A percentile compares a stretch with the other conserved stretches of the same genome.
Conservation (phyloP, 805 yeast species). For the Hanseniaspora thailandica region DNA sequence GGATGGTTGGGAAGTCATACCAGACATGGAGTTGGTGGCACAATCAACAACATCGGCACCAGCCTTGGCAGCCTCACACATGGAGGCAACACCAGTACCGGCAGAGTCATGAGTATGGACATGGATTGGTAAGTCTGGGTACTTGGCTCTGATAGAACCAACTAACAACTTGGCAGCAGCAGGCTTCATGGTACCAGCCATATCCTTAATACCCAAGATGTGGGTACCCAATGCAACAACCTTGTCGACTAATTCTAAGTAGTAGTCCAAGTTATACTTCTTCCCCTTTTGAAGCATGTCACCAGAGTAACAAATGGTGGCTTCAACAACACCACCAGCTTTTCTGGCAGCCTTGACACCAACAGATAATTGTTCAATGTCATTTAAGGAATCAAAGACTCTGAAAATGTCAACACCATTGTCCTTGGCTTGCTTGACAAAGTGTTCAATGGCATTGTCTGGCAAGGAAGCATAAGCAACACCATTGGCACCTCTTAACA, state of each 20-base stretch:
- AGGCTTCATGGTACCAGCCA: slow-evolving; percentile 99
- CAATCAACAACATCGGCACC: slow-evolving; percentile 99
- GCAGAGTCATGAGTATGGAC: slow-evolving; percentile 99
- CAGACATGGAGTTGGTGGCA: slow-evolving; percentile 94
- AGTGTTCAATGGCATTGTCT: slow-evolving; percentile 96
- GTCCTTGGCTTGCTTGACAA: slow-evolving; percentile 86
- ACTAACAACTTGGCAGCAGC: slow-evolving; percentile 76
- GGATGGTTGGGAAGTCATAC: slow-evolving; percentile 97
- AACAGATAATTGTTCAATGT: slow-evolving; percentile 88
- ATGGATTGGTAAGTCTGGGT: slow-evolving; percentile 92
- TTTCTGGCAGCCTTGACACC: slow-evolving; percentile 96
- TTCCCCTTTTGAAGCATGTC: slow-evolving; percentile 94
- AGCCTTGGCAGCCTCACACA: slow-evolving; percentile 85
- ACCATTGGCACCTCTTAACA: slow-evolving; percentile 98
- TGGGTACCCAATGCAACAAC: slow-evolving; percentile 93
- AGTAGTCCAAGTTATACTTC: slow-evolving; percentile 89
- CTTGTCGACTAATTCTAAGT: slow-evolving; percentile 65
- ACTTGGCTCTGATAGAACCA: slow-evolving; percentile 67
- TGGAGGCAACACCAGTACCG: slow-evolving; percentile 96
- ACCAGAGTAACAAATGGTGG: slow-evolving; percentile 97
- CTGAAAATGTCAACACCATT: slow-evolving; percentile 96
- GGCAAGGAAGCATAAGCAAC: slow-evolving; percentile 96
- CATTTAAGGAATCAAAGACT: slow-evolving; percentile 95
- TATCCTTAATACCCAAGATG: slow-evolving; percentile 92
- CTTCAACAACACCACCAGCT: slow-evolving; percentile 98